Evolutionary conservation across 1,284 basidiomycete species (phyloP), one percentile per base, ranked within the genome.

Genomic region (Ganoderma lingzhi): DNA sequence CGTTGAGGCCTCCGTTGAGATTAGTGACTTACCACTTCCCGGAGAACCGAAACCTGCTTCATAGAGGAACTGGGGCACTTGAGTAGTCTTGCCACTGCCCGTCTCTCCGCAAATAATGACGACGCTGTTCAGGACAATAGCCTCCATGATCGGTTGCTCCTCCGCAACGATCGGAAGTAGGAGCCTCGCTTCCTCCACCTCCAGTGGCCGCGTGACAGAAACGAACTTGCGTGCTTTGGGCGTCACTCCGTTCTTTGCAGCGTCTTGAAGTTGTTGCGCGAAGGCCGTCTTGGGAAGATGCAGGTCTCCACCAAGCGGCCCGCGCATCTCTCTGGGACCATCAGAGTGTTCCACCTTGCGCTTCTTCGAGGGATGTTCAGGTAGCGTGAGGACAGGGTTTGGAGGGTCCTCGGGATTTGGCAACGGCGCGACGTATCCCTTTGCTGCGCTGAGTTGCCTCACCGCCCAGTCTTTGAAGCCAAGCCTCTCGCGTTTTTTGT

Each of bases 1-100:
- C 19, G n/a, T 2, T 6, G 15, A 9, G 6, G 9, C 6, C 5
- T 48, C 17, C 3, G 37, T 15, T 10, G 37, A 35, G 9, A 17
- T 12, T 41, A 39, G 32, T 37, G 10, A 77, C 86, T 69, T 77
- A 94, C 96, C 93, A 78, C 94, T 94, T 19, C 86, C 90, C 5
- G 89, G 86, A 66, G 90, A 88, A 1, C 96, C 98, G 78, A 97
- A 99, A 0, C 96, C 98, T n/a, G 95, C 95, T 81, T 99, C 98
- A 76, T 94, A 93, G 14, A 94, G 80, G 81, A 94, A 93, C 79
- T 99, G 98, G 3, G 98, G 98, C 1, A 99, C 91, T 80, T 99
- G 98, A 0, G 98, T 99, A 1, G 98, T 99, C 83, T 99, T 99
- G 63, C 98, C 98, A 77, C 95, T 97, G 69, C 98, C 98, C 6